These are phyloP conservation scores for Pseudoscleropodium purum DNA, from an alignment of 225 moss, liverwort and hornwort genomes.

Conservation along the genomic window DNA sequence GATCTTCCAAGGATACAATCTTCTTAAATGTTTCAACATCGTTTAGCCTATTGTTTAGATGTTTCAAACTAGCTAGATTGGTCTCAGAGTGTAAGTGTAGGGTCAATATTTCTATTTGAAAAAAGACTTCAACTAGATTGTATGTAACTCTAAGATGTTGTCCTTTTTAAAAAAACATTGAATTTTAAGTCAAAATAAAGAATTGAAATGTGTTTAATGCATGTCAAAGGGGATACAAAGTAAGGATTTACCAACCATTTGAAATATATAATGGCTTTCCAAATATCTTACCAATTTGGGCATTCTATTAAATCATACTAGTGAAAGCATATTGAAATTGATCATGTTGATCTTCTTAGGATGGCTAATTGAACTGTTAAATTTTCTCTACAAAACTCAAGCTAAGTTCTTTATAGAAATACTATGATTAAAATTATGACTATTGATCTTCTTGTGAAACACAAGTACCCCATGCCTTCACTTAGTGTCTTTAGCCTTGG, in stretches of 20 bases:
- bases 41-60: no score
- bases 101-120: fast-evolving
- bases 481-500: no score
- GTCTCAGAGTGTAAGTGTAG: fast-evolving
- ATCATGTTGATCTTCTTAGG: not conserved
- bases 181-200: no score
- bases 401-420: fast-evolving
- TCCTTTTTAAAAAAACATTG: fast-evolving
- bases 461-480: not conserved
- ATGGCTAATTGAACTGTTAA: not conserved
- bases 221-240: not conserved
- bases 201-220: not conserved
- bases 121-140: not conserved
- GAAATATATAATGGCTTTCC: not conserved
- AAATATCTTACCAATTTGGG: not conserved
- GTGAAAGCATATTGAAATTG: not conserved
- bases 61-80: not conserved
- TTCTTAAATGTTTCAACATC: not conserved
- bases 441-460: not conserved
- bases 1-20: not conserved
- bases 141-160: not conserved
- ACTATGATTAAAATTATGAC: not conserved
- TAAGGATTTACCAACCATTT: not conserved
- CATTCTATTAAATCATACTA: not conserved
- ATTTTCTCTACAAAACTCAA: not conserved